These are phyloP conservation scores for Penicillium hordei DNA, from an alignment of 2,329 filamentous ascomycete genomes.

Conservation along the genomic window DNA sequence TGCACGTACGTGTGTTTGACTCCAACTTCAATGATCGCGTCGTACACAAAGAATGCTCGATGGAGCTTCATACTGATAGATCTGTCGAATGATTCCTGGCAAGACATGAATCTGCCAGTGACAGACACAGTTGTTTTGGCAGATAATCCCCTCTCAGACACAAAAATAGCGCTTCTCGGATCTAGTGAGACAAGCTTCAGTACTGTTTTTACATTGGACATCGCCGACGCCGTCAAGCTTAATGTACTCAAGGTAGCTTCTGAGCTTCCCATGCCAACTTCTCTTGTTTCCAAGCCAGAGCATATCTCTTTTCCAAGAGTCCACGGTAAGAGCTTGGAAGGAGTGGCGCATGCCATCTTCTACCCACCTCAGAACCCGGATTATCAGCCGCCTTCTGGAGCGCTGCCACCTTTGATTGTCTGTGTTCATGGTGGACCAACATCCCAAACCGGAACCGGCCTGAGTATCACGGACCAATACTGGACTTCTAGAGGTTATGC, in stretches of 20 bases:
- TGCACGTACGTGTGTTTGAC: conserved; percentile 6
- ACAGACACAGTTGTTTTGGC: conserved; percentile 3
- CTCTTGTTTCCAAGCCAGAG: conserved; percentile 27
- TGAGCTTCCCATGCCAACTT: conserved; percentile 3
- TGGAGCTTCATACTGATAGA: conserved; percentile 9
- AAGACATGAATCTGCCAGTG: conserved; percentile 3
- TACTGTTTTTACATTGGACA: conserved; percentile 2
- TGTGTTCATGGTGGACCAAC: conserved; percentile 40
- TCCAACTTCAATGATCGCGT: conserved; percentile 1
- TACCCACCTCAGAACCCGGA: conserved; percentile 51
- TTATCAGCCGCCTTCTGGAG: conserved; percentile 40
- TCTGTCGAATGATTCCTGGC: conserved; percentile 1
- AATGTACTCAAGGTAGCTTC: neutral
- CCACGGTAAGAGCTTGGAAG: conserved; percentile 23
- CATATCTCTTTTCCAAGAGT: conserved; percentile 36
- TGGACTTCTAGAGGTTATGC: conserved; percentile 56
- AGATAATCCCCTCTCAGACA: neutral
- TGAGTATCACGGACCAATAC: conserved; percentile 49
- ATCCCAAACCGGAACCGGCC: conserved; percentile 41
- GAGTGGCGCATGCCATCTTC: conserved; percentile 45
- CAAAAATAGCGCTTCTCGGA: conserved; percentile 5
- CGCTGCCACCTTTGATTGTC: conserved; percentile 52
- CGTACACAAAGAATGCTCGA: conserved; percentile 5
- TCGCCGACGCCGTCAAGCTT: neutral
- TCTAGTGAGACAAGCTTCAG: conserved; percentile 4